Evolutionary conservation across 2,329 filamentous ascomycete species (phyloP), one percentile per base, ranked within the genome.

Genomic region (Hypoxylon sp.): DNA sequence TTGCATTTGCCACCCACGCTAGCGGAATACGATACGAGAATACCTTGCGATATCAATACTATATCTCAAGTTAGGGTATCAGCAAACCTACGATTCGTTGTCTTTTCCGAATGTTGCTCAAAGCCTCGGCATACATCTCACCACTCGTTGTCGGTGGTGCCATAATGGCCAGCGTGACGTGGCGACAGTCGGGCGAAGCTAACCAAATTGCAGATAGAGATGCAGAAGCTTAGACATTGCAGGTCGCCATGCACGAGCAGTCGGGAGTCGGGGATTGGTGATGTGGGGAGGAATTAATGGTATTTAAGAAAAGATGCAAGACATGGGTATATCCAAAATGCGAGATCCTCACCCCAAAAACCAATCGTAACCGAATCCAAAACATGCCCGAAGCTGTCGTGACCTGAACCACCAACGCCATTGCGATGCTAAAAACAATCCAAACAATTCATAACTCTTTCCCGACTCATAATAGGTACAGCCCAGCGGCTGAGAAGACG

Each of bases 401-500:
- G 56, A 46, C 46, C 60, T 44, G 46, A 34, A 51, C 46, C 50
- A 32, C 49, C 15, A 70, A 71, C 68, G 68, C 68, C 70, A 41
- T 50, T 67, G 57, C 58, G 68, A 72, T 72, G 66, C 61, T 32
- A 62, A 60, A 50, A 30, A 30, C n/a, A 52, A 11, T 37, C 30
- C 24, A 55, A 56, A 34, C 39, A 32, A 46, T 24, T 48, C 56
- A 13, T 17, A 2, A 17, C 6, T 55, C 24, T n/a, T 37, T 32
- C 46, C 19, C n/a, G 50, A 24, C 47, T 74, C 62, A 75, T 68
- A 75, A 62, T 37, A 75, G 54, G 53, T 67, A 70, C n/a, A 75
- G 59, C 34, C 73, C 72, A 13, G 70, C 73, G 4, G 70, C 72
- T 26, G 73, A 74, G 60, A 75, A 75, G 39, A 75, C 71, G 60